Conservation (phyloP, 2,329 filamentous ascomycete species). For the Ceratocystis papillata region DNA sequence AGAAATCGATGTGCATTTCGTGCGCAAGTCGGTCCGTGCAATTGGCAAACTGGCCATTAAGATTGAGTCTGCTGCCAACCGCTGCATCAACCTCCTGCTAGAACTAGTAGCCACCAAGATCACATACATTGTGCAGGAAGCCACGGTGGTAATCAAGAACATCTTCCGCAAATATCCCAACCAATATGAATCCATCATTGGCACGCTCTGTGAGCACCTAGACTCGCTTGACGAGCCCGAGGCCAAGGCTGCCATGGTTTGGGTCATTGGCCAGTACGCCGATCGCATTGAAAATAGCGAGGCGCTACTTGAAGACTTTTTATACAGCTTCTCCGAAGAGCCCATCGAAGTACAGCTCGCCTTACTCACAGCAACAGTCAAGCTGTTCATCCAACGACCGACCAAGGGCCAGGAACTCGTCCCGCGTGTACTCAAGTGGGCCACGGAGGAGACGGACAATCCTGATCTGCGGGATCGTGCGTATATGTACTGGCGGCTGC, state of each 20-base stretch:
- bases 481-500: conserved; percentile 98
- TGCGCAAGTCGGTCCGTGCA: conserved; percentile 90
- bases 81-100: conserved; percentile 85
- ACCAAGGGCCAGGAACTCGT: conserved; percentile 91
- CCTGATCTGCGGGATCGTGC: conserved; percentile 89
- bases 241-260: conserved; percentile 96
- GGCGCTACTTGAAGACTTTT: conserved; percentile 82
- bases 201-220: conserved; percentile 86
- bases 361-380: conserved; percentile 88
- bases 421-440: conserved; percentile 93
- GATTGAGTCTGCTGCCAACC: conserved; percentile 82
- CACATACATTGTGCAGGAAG: conserved; percentile 97
- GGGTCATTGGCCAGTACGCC: conserved; percentile 97
- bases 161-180: conserved; percentile 99
- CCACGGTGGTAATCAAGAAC: conserved; percentile 95
- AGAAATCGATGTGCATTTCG: conserved; percentile 97
- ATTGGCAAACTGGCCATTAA: conserved; percentile 98
- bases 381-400: conserved; percentile 92
- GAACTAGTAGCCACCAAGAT: conserved; percentile 96
- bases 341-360: conserved; percentile 92
- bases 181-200: conserved; percentile 96
- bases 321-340: conserved; percentile 89
- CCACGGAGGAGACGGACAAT: conserved; percentile 98
- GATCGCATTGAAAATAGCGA: conserved; percentile 96
- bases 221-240: conserved; percentile 95